A percentile compares a stretch with the other conserved stretches of the same genome.
Conservation (phyloP, 768 basidiomycete genomes). For the Trametes punicea region DNA sequence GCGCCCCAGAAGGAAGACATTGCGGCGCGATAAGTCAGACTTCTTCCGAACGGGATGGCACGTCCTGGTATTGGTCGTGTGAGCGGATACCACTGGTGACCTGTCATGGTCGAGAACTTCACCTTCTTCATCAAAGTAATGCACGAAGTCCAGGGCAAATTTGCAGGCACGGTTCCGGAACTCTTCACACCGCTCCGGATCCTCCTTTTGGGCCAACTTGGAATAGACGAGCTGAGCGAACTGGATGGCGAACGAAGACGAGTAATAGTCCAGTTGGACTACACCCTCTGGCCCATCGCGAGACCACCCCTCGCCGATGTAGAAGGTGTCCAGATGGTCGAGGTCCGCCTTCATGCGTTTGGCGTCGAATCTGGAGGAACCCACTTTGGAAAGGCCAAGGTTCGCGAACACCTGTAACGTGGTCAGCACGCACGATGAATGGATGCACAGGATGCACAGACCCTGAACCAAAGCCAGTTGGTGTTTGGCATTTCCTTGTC, state of each 20-base stretch:
- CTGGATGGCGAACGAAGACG: constrained; percentile 77
- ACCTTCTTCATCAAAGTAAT: constrained; percentile 76
- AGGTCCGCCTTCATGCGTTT: constrained; percentile 69
- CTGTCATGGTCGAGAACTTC: constrained; percentile 8
- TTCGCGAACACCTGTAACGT: constrained; percentile 65
- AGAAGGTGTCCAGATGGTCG: constrained; percentile 76
- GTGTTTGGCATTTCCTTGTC: constrained; percentile 83
- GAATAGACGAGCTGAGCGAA: constrained; percentile 71
- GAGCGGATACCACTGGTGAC: not conserved
- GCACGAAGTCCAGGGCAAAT: constrained; percentile 68
- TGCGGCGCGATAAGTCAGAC: constrained; percentile 77
- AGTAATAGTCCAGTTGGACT: constrained; percentile 77
- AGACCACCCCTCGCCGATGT: constrained; percentile 73
- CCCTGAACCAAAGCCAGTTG: constrained; percentile 83
- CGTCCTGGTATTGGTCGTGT: constrained; percentile 44
- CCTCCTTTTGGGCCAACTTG: constrained; percentile 57
- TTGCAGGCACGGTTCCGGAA: constrained; percentile 59
- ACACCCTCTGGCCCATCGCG: constrained; percentile 76
- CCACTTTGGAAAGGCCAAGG: constrained; percentile 61
- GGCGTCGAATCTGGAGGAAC: constrained; percentile 53
- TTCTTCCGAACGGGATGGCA: constrained; percentile 72
- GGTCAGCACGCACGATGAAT: not conserved
- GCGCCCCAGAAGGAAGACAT: constrained; percentile 81
- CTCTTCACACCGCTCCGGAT: constrained; percentile 61
- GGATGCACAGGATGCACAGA: constrained; percentile 27